Percentiles rank a stretch among this genome's conserved stretches.
Evolutionary conservation across 169 alveolate species (phyloP).

Genomic region (Plasmodium gaboni): DNA sequence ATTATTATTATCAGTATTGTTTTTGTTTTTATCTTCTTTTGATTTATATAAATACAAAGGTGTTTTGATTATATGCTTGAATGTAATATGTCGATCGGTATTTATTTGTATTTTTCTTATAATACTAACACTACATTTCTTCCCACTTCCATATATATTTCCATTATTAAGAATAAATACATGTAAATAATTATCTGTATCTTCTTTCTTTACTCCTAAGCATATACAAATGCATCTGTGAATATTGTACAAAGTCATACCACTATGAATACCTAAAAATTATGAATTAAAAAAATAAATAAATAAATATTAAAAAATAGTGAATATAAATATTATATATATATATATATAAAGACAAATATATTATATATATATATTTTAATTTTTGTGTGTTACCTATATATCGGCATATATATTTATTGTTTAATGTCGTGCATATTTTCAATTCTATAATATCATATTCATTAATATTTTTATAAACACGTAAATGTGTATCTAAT

Average conservation of each 20-base stretch:
- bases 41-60: slow-evolving; percentile 60
- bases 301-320: slow-evolving; percentile 9
- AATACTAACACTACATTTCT: slow-evolving; percentile 74
- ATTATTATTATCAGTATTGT: background rate
- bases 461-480: slow-evolving; percentile 73
- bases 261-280: slow-evolving; percentile 66
- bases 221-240: slow-evolving; percentile 72
- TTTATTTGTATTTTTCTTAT: slow-evolving; percentile 73
- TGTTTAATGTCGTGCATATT: slow-evolving; percentile 73
- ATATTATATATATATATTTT: slow-evolving; percentile 25
- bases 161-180: slow-evolving; percentile 70
- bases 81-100: slow-evolving; percentile 67
- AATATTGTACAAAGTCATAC: slow-evolving; percentile 71
- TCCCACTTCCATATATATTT: slow-evolving; percentile 71
- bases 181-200: slow-evolving; percentile 64
- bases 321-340: slow-evolving; percentile 23
- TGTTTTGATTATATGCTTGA: slow-evolving; percentile 63
- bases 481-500: slow-evolving; percentile 54
- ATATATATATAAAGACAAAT: slow-evolving; percentile 42
- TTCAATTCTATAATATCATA: slow-evolving; percentile 72
- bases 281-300: background rate
- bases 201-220: slow-evolving; percentile 68
- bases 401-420: slow-evolving; percentile 64
- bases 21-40: slow-evolving; percentile 40
- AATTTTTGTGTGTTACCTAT: slow-evolving; percentile 35